Conservation (phyloP, 495 filamentous ascomycete genomes). For the Monascus purpureus region DNA sequence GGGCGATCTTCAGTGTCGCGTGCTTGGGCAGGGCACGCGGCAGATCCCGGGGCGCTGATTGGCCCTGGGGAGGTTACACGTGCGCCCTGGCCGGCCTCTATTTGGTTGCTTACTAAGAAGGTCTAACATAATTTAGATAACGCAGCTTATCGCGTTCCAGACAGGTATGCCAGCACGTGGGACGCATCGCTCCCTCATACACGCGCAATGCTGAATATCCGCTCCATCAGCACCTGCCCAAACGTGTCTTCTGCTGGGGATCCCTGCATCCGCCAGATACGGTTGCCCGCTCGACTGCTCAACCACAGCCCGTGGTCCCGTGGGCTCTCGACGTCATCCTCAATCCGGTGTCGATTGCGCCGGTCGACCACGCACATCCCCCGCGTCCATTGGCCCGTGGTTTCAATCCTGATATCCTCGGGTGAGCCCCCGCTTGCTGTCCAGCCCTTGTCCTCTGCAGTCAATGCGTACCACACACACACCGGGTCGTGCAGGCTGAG, state of each 20-base stretch:
- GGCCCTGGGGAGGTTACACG: conserved; percentile 6
- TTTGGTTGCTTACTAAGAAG: no score
- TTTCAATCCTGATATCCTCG: conserved; percentile 76
- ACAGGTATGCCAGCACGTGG: conserved; percentile 23
- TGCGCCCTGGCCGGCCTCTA: conserved; percentile 10
- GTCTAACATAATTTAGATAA: no score
- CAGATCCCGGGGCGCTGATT: conserved; percentile 14
- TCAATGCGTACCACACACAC: conserved; percentile 75
- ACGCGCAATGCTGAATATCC: conserved; percentile 20
- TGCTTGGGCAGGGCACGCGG: conserved; percentile 29
- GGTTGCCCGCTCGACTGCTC: conserved; percentile 54
- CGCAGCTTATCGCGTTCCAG: no score
- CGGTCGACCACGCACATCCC: conserved; percentile 81
- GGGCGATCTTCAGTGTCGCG: conserved; percentile 28
- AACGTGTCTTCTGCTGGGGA: conserved; percentile 30
- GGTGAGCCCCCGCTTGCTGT: conserved; percentile 24
- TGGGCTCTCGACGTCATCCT: conserved; percentile 39
- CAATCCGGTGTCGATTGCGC: conserved; percentile 45
- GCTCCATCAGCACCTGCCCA: conserved; percentile 28
- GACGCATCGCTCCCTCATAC: background rate
- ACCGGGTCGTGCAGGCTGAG: conserved; percentile 81
- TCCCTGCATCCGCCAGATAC: conserved; percentile 51
- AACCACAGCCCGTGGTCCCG: conserved; percentile 67
- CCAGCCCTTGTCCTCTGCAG: conserved; percentile 28
- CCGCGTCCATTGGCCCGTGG: conserved; percentile 81